A percentile compares a stretch with the other conserved stretches of the same genome.
These are phyloP conservation scores for Xeromyces bisporus DNA, from an alignment of 495 filamentous ascomycete genomes.

Conservation along the genomic window DNA sequence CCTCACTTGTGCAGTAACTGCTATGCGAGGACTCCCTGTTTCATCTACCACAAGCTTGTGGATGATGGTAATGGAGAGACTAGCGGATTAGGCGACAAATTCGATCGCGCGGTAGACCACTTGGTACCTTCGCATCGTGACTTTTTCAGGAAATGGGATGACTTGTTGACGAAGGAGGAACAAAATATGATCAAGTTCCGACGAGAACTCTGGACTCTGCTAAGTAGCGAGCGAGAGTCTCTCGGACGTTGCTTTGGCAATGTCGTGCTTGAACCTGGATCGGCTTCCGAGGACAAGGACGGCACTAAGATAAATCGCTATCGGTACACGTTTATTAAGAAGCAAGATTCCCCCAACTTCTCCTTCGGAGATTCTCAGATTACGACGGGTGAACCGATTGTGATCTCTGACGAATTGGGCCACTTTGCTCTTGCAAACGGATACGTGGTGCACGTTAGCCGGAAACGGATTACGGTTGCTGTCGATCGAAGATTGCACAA, in stretches of 20 bases:
- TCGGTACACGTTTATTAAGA: conserved; percentile 65
- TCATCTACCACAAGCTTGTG: conserved; percentile 84
- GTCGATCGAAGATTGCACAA: conserved; percentile 83
- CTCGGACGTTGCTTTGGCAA: conserved; percentile 61
- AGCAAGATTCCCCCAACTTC: conserved; percentile 35
- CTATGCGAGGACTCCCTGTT: conserved; percentile 76
- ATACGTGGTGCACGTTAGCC: conserved; percentile 61
- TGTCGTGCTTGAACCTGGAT: conserved; percentile 64
- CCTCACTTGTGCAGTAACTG: conserved; percentile 62
- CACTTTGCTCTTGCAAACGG: conserved; percentile 91
- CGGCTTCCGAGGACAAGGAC: conserved; percentile 45
- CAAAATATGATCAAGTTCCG: conserved; percentile 67
- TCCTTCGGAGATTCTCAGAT: conserved; percentile 87
- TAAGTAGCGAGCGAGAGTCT: conserved; percentile 74
- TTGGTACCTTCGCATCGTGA: conserved; percentile 52
- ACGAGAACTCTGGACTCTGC: conserved; percentile 87
- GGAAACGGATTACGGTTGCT: conserved; percentile 60
- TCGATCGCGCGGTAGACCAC: conserved; percentile 57
- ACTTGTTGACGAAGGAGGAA: conserved; percentile 84
- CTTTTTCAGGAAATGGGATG: conserved; percentile 92
- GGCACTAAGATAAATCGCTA: conserved; percentile 79
- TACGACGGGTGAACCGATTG: conserved; percentile 75
- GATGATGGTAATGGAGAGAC: conserved; percentile 71
- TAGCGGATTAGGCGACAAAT: conserved; percentile 56
- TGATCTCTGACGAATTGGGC: conserved; percentile 88